Conservation (phyloP, 345 rosid genomes). For the Microthlaspi erraticum region DNA sequence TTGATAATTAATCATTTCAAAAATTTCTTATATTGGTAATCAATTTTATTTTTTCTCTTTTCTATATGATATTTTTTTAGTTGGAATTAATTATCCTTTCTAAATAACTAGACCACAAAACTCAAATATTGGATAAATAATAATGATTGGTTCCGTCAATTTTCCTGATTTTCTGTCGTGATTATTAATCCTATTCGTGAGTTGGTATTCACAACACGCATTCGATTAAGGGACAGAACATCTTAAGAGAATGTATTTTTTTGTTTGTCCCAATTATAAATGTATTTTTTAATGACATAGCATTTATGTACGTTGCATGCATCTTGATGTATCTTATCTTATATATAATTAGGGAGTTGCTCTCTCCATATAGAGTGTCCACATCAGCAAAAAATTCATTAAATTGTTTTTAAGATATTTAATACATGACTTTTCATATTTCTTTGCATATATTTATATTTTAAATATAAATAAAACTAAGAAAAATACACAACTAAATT, state of each 20-base stretch:
- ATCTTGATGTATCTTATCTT: constrained; percentile 13
- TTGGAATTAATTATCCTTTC: constrained; percentile 22
- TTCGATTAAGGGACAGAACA: background rate
- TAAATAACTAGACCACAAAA: constrained; percentile 26
- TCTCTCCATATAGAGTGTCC: too few species aligned
- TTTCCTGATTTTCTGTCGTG: background rate
- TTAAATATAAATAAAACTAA: too few species aligned
- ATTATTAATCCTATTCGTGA: constrained; percentile 12
- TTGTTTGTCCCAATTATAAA: background rate
- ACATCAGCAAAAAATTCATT: too few species aligned
- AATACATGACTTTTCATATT: too few species aligned
- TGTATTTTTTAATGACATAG: constrained; percentile 21
- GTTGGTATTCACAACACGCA: background rate
- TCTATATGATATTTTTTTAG: constrained; percentile 1
- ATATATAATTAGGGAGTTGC: too few species aligned
- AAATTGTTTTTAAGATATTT: too few species aligned
- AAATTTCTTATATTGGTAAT: constrained; percentile 39
- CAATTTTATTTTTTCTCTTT: constrained; percentile 13
- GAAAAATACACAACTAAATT: too few species aligned
- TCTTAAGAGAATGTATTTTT: background rate
- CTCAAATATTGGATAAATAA: constrained; percentile 22
- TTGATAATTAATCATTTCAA: constrained; percentile 25
- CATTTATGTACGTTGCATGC: constrained; percentile 32
- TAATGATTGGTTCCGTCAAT: constrained; percentile 20
- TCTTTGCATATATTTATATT: too few species aligned